Base-by-base conservation (phyloP, 2,329 filamentous ascomycete genomes). In the Hymenoscyphus linearis region DNA sequence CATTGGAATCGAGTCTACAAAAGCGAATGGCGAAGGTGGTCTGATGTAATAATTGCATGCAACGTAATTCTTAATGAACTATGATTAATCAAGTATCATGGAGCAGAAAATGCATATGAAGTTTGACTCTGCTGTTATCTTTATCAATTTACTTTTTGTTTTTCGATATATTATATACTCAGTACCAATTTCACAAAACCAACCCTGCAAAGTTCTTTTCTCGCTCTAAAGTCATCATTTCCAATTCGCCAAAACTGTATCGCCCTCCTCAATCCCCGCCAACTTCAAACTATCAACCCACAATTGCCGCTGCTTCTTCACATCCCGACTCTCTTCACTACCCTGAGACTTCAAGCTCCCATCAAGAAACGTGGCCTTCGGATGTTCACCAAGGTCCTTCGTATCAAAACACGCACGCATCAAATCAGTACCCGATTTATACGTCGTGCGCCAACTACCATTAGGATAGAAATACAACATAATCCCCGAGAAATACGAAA, bases 381-480 rank as follows among this genome's bases (percentile, higher is more conserved):
- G 69, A 68, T 1, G 63, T 62, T 14, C 60, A 57, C 4, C 70
- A 61, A 22, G 67, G 60, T 18, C 16, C 14, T 55, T 22, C 16
- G 36, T 47, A 34, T 73, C 69, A 56, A 76, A 74, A 47, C 69
- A 70, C 26, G 75, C 71, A 12, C 66, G 66, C n/a, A 74, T 50
- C 34, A 69, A 68, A 62, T 77, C 74, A 14, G 56, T 65, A 3
- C 74, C 74, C 34, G 73, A 74, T 65, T 76, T 75, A 62, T 65
- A 67, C 27, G 67, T 1, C 2, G 74, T 69, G 5, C 75, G 68
- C 14, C 72, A 58, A 0, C 60, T 56, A 0, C 74, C 75, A 35
- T 76, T 76, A 0, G 73, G 71, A 34, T 52, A 59, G 2, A 72
- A 65, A 2, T 74, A n/a, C 0, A 65, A 60, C n/a, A 58, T 59